Evolutionary conservation across 2,329 filamentous ascomycete genomes (phyloP).

Genomic region (Allantophomopsis lycopodina): DNA sequence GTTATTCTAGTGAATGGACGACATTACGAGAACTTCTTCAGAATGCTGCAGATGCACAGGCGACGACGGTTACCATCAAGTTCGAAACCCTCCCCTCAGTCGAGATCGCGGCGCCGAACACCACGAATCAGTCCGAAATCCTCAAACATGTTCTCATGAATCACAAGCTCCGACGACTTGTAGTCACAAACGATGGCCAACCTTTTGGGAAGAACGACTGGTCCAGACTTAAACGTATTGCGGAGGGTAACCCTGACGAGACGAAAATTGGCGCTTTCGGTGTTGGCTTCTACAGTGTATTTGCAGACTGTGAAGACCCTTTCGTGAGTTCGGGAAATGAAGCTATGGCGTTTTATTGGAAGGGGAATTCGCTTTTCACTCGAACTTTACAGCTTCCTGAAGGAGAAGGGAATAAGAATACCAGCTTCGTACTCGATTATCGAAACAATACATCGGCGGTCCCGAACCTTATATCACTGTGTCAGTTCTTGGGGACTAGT

Average conservation of each 20-base stretch:
- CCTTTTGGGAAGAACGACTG: conserved; percentile 85
- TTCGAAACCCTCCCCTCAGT: conserved; percentile 85
- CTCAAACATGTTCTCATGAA: conserved; percentile 75
- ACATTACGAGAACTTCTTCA: conserved; percentile 87
- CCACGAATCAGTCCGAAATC: conserved; percentile 52
- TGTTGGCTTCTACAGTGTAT: conserved; percentile 97
- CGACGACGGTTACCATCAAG: conserved; percentile 76
- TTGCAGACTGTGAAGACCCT: conserved; percentile 94
- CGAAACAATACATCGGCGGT: conserved; percentile 77
- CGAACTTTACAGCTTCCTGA: conserved; percentile 64
- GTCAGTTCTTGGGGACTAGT: conserved; percentile 88
- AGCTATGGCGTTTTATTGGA: conserved; percentile 99
- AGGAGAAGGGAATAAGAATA: conserved; percentile 53
- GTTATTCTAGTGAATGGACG: conserved; percentile 94
- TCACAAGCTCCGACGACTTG: conserved; percentile 74
- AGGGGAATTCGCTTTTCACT: conserved; percentile 93
- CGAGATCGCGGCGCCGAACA: conserved; percentile 50
- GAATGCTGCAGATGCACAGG: conserved; percentile 95
- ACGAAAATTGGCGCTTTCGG: conserved; percentile 98
- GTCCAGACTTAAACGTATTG: conserved; percentile 86
- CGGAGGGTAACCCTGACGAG: conserved; percentile 97
- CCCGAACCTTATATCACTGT: conserved; percentile 72
- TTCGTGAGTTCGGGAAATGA: conserved; percentile 88
- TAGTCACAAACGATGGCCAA: conserved; percentile 86
- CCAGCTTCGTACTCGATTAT: conserved; percentile 91